Evolutionary conservation across 495 filamentous ascomycete genomes (phyloP).

Genomic region (Penicillium taxi): DNA sequence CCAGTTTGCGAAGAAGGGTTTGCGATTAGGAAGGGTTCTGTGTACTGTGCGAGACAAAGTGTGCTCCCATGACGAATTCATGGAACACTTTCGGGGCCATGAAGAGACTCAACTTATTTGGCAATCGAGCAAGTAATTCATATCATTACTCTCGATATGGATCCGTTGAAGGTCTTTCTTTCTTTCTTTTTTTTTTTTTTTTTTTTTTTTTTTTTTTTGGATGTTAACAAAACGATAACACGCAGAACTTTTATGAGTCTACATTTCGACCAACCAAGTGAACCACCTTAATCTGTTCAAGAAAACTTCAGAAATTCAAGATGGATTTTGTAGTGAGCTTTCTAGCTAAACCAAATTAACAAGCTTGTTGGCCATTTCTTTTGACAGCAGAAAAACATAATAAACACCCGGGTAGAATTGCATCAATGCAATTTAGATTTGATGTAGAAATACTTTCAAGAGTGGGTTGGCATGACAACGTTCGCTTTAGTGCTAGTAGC

Average conservation of each 20-base stretch:
- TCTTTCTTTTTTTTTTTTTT: too few species aligned
- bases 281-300: not conserved
- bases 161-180: too few species aligned
- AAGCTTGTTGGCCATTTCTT: constrained; percentile 1
- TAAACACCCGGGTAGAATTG: not conserved
- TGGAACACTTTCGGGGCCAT: too few species aligned
- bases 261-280: not conserved
- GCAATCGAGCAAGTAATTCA: too few species aligned
- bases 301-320: not conserved
- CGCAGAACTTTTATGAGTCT: not conserved
- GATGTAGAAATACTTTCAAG: constrained; percentile 11
- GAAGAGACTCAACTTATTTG: too few species aligned
- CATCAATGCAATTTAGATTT: not conserved
- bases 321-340: not conserved
- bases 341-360: not conserved
- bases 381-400: constrained; percentile 3
- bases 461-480: constrained; percentile 91
- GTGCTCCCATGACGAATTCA: too few species aligned
- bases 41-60: too few species aligned
- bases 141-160: too few species aligned
- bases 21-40: too few species aligned
- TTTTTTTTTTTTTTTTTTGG: too few species aligned
- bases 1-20: too few species aligned
- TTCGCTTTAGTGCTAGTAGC: constrained; percentile 69
- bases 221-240: too few species aligned